These are phyloP conservation scores for Escovopsis sp. DNA, from an alignment of 2,329 filamentous ascomycete genomes.

Conservation along the genomic window DNA sequence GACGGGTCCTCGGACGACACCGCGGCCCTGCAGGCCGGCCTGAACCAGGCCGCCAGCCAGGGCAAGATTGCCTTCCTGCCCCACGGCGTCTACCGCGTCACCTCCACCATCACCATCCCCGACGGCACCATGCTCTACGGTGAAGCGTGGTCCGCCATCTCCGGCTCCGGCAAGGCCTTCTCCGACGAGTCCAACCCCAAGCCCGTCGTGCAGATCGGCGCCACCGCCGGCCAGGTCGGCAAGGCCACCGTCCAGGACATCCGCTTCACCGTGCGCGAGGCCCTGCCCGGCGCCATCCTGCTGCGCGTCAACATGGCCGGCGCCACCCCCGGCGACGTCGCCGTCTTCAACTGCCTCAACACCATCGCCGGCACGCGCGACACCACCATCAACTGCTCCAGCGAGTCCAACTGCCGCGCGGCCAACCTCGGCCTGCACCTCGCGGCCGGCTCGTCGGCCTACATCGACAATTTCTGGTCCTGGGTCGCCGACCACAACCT, in stretches of 20 bases:
- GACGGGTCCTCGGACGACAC: slow-evolving; percentile 47
- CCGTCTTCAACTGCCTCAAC: slow-evolving; percentile 6
- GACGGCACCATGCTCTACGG: slow-evolving; percentile 14
- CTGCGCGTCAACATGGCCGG: slow-evolving; percentile 5
- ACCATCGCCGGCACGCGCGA: slow-evolving; percentile 6
- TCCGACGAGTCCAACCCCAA: slow-evolving; percentile 2
- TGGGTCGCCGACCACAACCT: slow-evolving; percentile 5
- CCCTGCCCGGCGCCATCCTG: slow-evolving; percentile 4
- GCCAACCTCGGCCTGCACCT: slow-evolving; percentile 4
- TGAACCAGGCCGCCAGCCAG: slow-evolving; percentile 32
- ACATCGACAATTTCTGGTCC: slow-evolving; percentile 6
- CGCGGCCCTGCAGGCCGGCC: slow-evolving; percentile 39
- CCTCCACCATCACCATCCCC: slow-evolving; percentile 31
- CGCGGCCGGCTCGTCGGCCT: slow-evolving; percentile 5
- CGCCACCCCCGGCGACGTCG: slow-evolving; percentile 4
- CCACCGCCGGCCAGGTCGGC: slow-evolving; percentile 3
- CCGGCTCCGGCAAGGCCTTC: slow-evolving; percentile 4
- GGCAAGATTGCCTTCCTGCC: slow-evolving; percentile 42
- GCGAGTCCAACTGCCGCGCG: slow-evolving; percentile 3
- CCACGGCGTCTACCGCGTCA: slow-evolving; percentile 39
- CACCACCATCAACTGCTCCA: slow-evolving; percentile 3
- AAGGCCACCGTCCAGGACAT: slow-evolving; percentile 4
- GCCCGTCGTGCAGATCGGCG: slow-evolving; percentile 5
- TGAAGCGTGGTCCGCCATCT: slow-evolving; percentile 5
- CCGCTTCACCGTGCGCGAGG: slow-evolving; percentile 4